These are phyloP conservation scores for Suhomyces coccinellae DNA, from an alignment of 1,139 yeast genomes.

Conservation along the genomic window DNA sequence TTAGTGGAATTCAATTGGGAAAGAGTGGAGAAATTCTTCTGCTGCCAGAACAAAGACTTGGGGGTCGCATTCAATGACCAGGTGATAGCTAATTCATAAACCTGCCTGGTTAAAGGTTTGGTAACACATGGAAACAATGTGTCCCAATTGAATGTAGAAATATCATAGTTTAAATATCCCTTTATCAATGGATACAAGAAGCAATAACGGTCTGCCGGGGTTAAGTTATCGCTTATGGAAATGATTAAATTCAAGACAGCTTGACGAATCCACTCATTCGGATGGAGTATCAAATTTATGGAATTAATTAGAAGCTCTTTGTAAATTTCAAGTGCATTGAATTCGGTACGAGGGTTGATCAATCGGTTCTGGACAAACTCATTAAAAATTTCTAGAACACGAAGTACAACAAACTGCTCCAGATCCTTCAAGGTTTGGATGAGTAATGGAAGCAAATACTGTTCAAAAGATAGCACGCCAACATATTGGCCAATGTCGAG, in stretches of 20 bases:
- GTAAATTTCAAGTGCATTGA: constrained; percentile 44
- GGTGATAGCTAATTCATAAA: constrained; percentile 61
- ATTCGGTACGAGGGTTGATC: constrained; percentile 40
- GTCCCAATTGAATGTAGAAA: constrained; percentile 65
- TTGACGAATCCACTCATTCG: constrained; percentile 84
- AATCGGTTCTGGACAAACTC: constrained; percentile 33
- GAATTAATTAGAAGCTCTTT: constrained; percentile 37
- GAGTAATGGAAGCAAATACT: constrained; percentile 80
- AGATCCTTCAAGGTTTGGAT: constrained; percentile 80
- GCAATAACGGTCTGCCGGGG: constrained; percentile 80
- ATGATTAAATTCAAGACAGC: constrained; percentile 62
- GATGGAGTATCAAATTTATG: constrained; percentile 59
- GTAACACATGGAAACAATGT: constrained; percentile 64
- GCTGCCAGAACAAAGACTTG: constrained; percentile 79
- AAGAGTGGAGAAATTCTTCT: constrained; percentile 33
- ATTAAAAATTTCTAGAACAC: constrained; percentile 66
- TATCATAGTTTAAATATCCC: constrained; percentile 74
- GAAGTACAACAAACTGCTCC: constrained; percentile 80
- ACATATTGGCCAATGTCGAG: constrained; percentile 75
- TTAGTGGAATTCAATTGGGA: constrained; percentile 13
- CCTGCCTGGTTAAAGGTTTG: constrained; percentile 63
- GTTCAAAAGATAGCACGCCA: constrained; percentile 82
- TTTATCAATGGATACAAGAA: constrained; percentile 79
- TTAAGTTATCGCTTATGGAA: constrained; percentile 60
- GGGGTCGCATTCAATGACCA: constrained; percentile 71